Evolutionary conservation across 768 basidiomycete species (phyloP), one percentile per base, ranked within the genome.

Genomic region (Kwoniella dejecticola): DNA sequence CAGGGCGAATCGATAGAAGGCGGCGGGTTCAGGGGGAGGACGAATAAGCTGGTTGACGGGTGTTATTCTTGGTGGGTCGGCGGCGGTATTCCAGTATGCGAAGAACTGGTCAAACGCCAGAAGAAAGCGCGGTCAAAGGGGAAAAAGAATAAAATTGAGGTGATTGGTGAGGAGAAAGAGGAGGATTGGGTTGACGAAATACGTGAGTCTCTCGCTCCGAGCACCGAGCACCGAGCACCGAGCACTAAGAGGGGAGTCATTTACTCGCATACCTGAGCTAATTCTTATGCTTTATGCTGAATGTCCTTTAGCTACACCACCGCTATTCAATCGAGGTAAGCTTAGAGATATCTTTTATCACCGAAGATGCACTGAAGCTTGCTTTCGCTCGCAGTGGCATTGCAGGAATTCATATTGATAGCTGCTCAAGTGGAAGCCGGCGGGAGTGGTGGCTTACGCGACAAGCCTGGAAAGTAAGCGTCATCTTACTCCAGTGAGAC

Each of bases 11-110:
- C 87, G 42, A 83, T 84, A 11, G 95, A 98, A 73, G 82, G 92
- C 8, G 95, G 93, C 2, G 96, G 96, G 1, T 98, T 99, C 80
- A 84, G 83, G 57, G 96, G 96, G 0, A 82, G 96, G 54, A 91
- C 91, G 66, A 99, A 98, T 77, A 99, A 99, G 78, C 84, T 99
- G n/a, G 95, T 99, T 0, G 96, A 99, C 71, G 96, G 95, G 3
- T 99, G 96, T 79, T 99, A 99, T 79, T 88, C 89, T n/a, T 99
- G 96, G 96, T 99, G 95, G 96, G 90, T 91, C 23, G 96, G 91
- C 1, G 94, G 94, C 0, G 84, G 88, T 15, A 90, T 96, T 74
- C 83, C 84, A 0, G 80, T 97, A 7, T 79, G 96, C 0, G 89
- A 90, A 59, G 85, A 84, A 26, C 42, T 77, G 55, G 50, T 66